A percentile compares a stretch with the other conserved stretches of the same genome.
Conservation (phyloP, 306 rosid species). For the Medicago ruthenica region DNA sequence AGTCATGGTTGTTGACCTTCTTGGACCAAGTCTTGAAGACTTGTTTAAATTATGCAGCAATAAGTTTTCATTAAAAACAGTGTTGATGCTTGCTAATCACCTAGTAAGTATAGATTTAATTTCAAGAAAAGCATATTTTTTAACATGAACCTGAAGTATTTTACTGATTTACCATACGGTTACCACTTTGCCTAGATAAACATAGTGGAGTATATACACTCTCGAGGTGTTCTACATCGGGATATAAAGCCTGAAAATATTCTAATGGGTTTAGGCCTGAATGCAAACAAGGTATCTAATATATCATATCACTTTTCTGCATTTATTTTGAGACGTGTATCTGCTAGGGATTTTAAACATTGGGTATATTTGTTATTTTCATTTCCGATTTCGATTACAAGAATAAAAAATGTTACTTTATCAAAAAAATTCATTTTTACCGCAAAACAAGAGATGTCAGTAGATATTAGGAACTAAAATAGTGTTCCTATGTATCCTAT, state of each 20-base stretch:
- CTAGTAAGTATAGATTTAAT: constrained; percentile 61
- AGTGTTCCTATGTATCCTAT: background rate
- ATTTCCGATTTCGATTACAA: too few species aligned
- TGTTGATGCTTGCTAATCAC: constrained; percentile 94
- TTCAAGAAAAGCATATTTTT: constrained; percentile 18
- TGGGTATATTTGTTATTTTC: too few species aligned
- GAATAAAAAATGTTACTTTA: background rate
- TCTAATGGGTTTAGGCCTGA: constrained; percentile 90
- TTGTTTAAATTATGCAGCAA: constrained; percentile 81
- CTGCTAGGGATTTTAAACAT: constrained; percentile 6
- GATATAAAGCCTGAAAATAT: constrained; percentile 94
- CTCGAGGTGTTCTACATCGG: constrained; percentile 91
- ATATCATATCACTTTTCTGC: background rate
- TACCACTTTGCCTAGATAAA: constrained; percentile 58
- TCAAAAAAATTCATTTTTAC: background rate
- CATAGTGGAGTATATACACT: constrained; percentile 89
- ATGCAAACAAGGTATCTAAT: constrained; percentile 84
- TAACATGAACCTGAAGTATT: constrained; percentile 17
- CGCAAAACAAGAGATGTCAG: background rate
- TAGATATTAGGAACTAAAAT: background rate
- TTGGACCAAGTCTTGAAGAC: constrained; percentile 95
- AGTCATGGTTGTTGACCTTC: constrained; percentile 89
- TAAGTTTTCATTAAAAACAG: constrained; percentile 80
- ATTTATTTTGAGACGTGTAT: constrained; percentile 26
- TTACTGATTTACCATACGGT: constrained; percentile 44